Evolutionary conservation across 208 protist genomes (phyloP).

Genomic region (Crithidia expoeki): DNA sequence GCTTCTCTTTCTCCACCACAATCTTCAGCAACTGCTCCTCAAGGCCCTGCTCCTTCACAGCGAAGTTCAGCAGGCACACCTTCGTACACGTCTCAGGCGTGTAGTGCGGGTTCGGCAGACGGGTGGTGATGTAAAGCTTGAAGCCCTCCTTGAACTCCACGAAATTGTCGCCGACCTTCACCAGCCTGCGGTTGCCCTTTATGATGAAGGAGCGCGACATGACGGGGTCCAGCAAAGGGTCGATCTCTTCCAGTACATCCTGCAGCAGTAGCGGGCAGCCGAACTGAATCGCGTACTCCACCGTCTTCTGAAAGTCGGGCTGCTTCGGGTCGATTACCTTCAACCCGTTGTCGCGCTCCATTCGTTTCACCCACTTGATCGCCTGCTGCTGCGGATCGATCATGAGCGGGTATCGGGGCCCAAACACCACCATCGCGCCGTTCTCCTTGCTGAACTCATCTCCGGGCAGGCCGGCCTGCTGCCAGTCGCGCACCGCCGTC

Average conservation of each 20-base stretch:
- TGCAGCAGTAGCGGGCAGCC: conserved; percentile 97
- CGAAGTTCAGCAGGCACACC: conserved; percentile 98
- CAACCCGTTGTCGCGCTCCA: conserved; percentile 93
- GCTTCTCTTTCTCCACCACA: conserved; percentile 97
- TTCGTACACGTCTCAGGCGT: conserved; percentile 98
- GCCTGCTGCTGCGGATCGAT: conserved; percentile 99
- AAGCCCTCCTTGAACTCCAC: conserved; percentile 98
- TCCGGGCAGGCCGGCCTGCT: conserved; percentile 95
- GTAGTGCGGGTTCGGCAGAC: conserved; percentile 97
- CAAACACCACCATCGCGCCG: conserved; percentile 96
- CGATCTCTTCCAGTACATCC: conserved; percentile 97
- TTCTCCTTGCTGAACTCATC: conserved; percentile 98
- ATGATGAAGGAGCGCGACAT: conserved; percentile 95
- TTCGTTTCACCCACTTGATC: conserved; percentile 98
- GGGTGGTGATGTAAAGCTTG: conserved; percentile 98
- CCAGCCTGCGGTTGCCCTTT: conserved; percentile 86
- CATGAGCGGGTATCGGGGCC: conserved; percentile 97
- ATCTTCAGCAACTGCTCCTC: conserved; percentile 99
- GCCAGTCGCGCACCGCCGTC: conserved; percentile 97
- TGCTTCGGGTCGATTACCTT: conserved; percentile 96
- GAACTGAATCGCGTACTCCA: conserved; percentile 97
- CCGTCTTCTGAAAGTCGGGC: conserved; percentile 93
- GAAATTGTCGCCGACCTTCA: conserved; percentile 98
- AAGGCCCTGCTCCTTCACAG: conserved; percentile 97
- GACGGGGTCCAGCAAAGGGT: conserved; percentile 97